Base-by-base conservation (phyloP, 2,329 filamentous ascomycete genomes). In the Shiraia sp. region DNA sequence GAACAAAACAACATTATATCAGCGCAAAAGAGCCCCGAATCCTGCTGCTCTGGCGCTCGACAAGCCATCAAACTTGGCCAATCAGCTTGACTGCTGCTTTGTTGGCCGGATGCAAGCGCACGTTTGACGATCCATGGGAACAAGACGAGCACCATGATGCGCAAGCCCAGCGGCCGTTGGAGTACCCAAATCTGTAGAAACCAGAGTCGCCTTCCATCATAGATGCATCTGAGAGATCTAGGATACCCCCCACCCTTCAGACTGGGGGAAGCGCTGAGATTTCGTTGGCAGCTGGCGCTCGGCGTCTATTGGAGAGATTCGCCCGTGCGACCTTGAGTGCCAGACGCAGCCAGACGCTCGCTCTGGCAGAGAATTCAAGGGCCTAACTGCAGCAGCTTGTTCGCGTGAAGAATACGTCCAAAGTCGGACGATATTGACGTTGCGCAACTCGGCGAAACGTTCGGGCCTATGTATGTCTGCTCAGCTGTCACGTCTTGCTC, bases 221-320 rank as follows among this genome's bases (percentile, higher is more conserved):
- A 48, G 43, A 47, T 53, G 49, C 52, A 46, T 43, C 49, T 55
- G 57, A 49, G 41, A 45, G 45, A 32, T 30, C 34, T 41, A 44
- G 17, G 32, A 33, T 36, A 34, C 35, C 32, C 33, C 29, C 32
- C 35, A 31, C 42, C 30, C 49, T 49, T 47, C 53, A 54, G 42
- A 36, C 47, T 45, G 40, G 38, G 36, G 42, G 59, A 61, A 62
- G 60, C 61, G 63, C 58, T 63, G 57, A 43, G 52, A 49, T 49
- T 60, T 57, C 54, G 53, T 59, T 62, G 62, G 55, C 56, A 57
- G 49, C 36, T 50, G 51, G 49, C 52, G 46, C 50, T 54, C 61
- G 59, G 63, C 63, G 61, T 64, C 60, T 64, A 65, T 56, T 54
- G 53, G 49, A 57, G 55, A 57, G 49, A 58, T 53, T n/a, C n/a